Percentiles rank a stretch among this genome's conserved stretches.
phyloP scores from a whole-genome alignment of 306 rosid species.

The Cicer yamashitae region DNA sequence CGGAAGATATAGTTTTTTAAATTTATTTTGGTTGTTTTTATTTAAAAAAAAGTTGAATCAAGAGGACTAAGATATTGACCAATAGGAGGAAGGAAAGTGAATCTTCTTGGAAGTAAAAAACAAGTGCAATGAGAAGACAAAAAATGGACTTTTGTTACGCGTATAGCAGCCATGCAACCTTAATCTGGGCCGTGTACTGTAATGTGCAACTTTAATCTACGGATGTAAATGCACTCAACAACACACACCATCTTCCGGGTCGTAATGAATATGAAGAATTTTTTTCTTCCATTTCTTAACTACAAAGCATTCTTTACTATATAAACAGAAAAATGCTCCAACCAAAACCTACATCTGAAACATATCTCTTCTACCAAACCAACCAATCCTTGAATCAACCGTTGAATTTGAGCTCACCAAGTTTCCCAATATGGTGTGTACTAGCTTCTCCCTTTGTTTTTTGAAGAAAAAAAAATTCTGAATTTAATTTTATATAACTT shows the following conservation, averaged over 20 bases:
- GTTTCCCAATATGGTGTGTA: conserved; percentile 48
- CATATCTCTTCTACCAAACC: conserved; percentile 39
- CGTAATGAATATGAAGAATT: background rate
- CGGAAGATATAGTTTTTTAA: too few species aligned
- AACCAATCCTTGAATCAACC: conserved; percentile 26
- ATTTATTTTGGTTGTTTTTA: too few species aligned
- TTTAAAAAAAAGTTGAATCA: background rate
- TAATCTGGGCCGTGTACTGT: conserved; percentile 49
- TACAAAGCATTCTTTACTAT: conserved; percentile 44
- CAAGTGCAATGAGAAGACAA: background rate
- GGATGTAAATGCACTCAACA: conserved; percentile 25
- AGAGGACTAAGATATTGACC: conserved; percentile 29
- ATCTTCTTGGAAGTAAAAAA: background rate
- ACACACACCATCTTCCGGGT: background rate
- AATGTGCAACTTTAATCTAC: conserved; percentile 31
- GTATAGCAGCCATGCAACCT: conserved; percentile 9
- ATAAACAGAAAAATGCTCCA: conserved; percentile 12
- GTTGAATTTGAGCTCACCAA: conserved; percentile 12
- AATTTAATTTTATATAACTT: too few species aligned
- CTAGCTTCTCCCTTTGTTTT: background rate
- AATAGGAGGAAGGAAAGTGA: background rate
- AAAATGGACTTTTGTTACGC: background rate
- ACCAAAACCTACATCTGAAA: background rate
- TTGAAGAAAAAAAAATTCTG: background rate
- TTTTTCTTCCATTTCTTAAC: conserved; percentile 35